Percentiles rank a stretch among this genome's conserved stretches.
phyloP scores from a whole-genome alignment of 805 yeast genomes.

The Pichia manshurica region DNA sequence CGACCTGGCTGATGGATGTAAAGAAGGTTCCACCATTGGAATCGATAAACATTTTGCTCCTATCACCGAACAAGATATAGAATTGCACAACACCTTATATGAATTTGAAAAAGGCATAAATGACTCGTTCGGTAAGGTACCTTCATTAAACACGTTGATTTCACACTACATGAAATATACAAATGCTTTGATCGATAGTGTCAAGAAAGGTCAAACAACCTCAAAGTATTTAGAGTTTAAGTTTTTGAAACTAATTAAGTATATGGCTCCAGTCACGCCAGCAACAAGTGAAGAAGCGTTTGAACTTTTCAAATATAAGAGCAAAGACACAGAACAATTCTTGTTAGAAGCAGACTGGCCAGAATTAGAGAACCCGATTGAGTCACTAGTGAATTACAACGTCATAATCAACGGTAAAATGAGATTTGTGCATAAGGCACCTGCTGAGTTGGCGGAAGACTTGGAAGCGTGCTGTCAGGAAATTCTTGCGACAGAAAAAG shows the following conservation, averaged over 20 bases:
- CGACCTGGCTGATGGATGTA: conserved; percentile 21
- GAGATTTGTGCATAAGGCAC: conserved; percentile 37
- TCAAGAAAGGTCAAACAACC: conserved; percentile 36
- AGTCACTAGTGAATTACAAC: conserved; percentile 39
- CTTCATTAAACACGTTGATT: conserved; percentile 76
- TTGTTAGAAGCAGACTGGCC: conserved; percentile 70
- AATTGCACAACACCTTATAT: conserved; percentile 54
- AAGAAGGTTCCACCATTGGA: conserved; percentile 11
- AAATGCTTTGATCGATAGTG: conserved; percentile 39
- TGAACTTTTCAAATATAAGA: conserved; percentile 39
- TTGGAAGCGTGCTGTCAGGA: conserved; percentile 34
- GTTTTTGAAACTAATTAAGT: conserved; percentile 49
- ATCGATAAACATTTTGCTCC: conserved; percentile 18
- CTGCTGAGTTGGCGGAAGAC: conserved; percentile 33
- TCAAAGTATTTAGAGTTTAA: conserved; percentile 10
- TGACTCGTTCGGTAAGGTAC: conserved; percentile 49
- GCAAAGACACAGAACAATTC: conserved; percentile 29
- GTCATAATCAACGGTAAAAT: conserved; percentile 73
- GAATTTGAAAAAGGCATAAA: conserved; percentile 44
- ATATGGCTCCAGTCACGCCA: conserved; percentile 79
- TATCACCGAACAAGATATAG: conserved; percentile 37
- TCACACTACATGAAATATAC: conserved; percentile 88
- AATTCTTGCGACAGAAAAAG: conserved; percentile 31
- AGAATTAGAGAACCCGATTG: conserved; percentile 31
- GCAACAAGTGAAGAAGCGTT: conserved; percentile 77